phyloP scores from a whole-genome alignment of 106 monocot species.

The Phalaenopsis equestris region DNA sequence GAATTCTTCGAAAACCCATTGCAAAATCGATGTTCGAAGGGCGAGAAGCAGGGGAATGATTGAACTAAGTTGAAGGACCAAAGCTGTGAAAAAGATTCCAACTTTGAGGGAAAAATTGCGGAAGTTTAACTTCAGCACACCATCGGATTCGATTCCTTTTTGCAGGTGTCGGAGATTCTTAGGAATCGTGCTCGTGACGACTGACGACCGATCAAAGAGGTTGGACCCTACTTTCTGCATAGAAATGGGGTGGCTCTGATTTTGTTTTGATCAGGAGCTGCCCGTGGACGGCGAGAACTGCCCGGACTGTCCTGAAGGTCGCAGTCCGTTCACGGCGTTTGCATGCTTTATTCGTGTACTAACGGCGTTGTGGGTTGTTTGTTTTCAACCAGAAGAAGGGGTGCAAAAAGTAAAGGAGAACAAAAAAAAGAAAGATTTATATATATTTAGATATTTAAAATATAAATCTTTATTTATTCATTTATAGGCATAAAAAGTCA shows the following conservation, averaged over 20 bases:
- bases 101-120: not conserved
- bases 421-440: no score
- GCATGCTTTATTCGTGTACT: no score
- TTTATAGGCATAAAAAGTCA: no score
- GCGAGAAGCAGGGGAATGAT: not conserved
- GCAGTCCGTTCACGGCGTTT: not conserved
- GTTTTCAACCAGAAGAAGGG: no score
- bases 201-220: not conserved
- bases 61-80: not conserved
- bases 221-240: not conserved
- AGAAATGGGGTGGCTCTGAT: not conserved
- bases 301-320: not conserved
- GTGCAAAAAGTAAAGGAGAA: no score
- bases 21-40: not conserved
- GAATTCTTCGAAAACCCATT: not conserved
- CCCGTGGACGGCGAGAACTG: not conserved
- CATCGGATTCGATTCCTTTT: constrained; percentile 5
- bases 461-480: no score
- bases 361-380: no score
- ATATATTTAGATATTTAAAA: no score
- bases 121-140: not conserved
- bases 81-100: constrained; percentile 1
- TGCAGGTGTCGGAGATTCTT: not conserved
- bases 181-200: constrained; percentile 4
- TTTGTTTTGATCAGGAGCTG: not conserved